A percentile compares a stretch with the other conserved stretches of the same genome.
Evolutionary conservation across 768 basidiomycete species (phyloP).

Genomic region (Leccinellum rugosiceps): DNA sequence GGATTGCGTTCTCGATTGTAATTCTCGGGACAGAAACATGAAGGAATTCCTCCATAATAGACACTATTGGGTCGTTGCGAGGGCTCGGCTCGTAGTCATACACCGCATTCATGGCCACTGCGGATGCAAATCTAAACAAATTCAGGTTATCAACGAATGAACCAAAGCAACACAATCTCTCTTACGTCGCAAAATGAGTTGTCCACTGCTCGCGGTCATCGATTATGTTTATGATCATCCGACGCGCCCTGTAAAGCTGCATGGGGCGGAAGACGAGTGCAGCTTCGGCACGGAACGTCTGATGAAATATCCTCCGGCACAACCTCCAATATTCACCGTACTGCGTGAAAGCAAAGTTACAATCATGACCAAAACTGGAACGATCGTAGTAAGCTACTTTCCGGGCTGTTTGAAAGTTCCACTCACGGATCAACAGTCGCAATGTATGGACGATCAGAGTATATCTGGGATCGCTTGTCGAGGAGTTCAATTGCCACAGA

Average conservation of each 20-base stretch:
- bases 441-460: slow-evolving; percentile 4
- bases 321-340: background rate
- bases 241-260: slow-evolving; percentile 14
- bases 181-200: background rate
- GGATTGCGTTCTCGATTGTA: background rate
- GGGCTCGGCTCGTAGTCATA: slow-evolving; percentile 1
- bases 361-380: background rate
- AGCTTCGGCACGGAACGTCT: slow-evolving; percentile 15
- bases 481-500: background rate
- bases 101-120: slow-evolving; percentile 22
- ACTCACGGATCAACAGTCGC: slow-evolving; percentile 3
- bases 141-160: background rate
- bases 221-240: slow-evolving; percentile 10
- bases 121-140: slow-evolving; percentile 26
- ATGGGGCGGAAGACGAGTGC: slow-evolving; percentile 10
- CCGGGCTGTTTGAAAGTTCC: background rate
- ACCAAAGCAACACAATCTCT: too few species aligned
- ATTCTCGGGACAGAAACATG: background rate
- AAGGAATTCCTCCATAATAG: background rate
- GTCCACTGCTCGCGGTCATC: background rate
- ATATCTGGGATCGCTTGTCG: background rate
- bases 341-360: background rate
- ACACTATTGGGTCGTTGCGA: background rate
- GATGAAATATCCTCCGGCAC: slow-evolving; percentile 19
- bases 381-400: background rate